phyloP scores from a whole-genome alignment of 345 rosid genomes.

The Bruguiera parviflora region DNA sequence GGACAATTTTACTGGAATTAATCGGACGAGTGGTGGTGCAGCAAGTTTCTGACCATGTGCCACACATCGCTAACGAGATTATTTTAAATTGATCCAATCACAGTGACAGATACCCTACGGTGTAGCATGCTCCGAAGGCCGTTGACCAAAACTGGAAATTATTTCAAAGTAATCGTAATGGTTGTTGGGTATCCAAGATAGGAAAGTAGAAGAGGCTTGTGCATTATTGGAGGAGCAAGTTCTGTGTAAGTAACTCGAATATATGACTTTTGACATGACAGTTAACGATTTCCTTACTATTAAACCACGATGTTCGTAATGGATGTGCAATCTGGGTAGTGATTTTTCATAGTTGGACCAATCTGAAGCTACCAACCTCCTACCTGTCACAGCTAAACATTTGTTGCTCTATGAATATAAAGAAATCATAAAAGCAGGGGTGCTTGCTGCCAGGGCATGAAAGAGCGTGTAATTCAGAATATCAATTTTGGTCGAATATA shows the following conservation, averaged over 20 bases:
- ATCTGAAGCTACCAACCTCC: conserved; percentile 2
- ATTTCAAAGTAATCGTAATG: not conserved
- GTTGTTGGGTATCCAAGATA: not conserved
- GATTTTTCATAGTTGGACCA: conserved; percentile 3
- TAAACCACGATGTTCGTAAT: not conserved
- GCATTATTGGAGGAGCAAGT: too few species aligned
- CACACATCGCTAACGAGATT: not conserved
- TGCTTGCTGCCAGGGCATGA: too few species aligned
- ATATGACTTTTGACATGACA: not conserved
- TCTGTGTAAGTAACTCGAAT: too few species aligned
- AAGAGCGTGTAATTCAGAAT: not conserved
- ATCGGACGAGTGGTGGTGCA: not conserved
- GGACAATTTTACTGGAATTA: not conserved
- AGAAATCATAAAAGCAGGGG: not conserved
- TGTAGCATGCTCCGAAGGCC: not conserved
- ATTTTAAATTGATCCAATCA: too few species aligned
- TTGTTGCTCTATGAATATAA: not conserved
- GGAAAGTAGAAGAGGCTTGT: too few species aligned
- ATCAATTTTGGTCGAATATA: conserved; percentile 15
- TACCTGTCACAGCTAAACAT: conserved; percentile 3
- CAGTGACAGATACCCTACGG: not conserved
- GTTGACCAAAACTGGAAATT: conserved; percentile 9
- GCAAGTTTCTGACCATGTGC: not conserved
- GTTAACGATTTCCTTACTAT: not conserved
- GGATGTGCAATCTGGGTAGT: not conserved